These are phyloP conservation scores for Fraxinus floribunda DNA, from an alignment of 305 asterid genomes.

Conservation along the genomic window DNA sequence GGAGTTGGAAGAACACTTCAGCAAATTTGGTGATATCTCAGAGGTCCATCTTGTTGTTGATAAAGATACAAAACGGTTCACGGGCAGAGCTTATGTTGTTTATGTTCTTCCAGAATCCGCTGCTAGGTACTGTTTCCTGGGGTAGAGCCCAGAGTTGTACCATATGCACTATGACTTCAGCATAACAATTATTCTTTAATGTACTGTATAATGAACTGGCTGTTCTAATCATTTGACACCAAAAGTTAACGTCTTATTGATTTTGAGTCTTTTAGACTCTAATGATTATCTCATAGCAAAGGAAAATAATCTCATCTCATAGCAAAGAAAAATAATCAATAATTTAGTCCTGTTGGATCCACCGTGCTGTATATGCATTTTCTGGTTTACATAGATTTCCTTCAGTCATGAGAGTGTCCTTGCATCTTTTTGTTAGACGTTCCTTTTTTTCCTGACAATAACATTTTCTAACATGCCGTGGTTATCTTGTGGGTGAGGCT, in stretches of 20 bases:
- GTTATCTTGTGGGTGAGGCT: too few species aligned
- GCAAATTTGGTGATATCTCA: slow-evolving; percentile 62
- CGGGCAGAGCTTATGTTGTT: slow-evolving; percentile 73
- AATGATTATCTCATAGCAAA: not conserved
- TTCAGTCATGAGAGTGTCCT: not conserved
- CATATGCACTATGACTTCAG: not conserved
- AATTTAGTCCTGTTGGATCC: too few species aligned
- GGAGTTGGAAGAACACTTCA: slow-evolving; percentile 68
- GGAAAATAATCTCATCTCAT: too few species aligned
- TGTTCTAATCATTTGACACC: too few species aligned
- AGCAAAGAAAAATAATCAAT: too few species aligned
- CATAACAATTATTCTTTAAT: not conserved
- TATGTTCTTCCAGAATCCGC: slow-evolving; percentile 82
- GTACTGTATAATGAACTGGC: too few species aligned
- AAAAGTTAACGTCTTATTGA: not conserved
- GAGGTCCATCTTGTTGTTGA: slow-evolving; percentile 86
- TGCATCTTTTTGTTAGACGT: slow-evolving; percentile 3
- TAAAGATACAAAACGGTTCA: slow-evolving; percentile 80
- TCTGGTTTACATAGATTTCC: slow-evolving; percentile 9
- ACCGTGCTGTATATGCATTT: not conserved
- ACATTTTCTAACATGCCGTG: too few species aligned
- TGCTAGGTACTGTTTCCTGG: slow-evolving; percentile 53
- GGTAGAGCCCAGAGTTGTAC: slow-evolving; percentile 1
- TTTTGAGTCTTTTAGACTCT: not conserved
- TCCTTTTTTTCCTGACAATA: not conserved